Base-by-base conservation (phyloP, 2,329 filamentous ascomycete species). In the Diaporthe vaccinii region DNA sequence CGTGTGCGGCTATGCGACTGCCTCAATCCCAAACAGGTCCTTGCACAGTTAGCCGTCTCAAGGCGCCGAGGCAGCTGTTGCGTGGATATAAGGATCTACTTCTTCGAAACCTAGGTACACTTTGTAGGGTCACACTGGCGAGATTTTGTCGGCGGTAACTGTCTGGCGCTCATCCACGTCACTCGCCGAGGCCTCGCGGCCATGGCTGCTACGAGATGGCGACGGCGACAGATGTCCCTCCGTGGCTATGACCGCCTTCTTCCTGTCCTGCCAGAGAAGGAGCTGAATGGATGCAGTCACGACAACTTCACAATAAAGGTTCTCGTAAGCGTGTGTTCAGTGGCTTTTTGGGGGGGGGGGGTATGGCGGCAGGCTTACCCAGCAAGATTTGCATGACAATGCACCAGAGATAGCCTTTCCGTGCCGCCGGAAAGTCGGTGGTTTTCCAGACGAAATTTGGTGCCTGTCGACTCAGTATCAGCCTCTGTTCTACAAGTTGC, bases 391-490 rank as follows among this genome's bases (percentile, higher is more conserved):
- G 81, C 6, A 85, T 74, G 0, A 83, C 76, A 25, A 84, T 82
- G 1, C 79, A 82, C 81, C 81, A 85, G 0, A 80, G 77, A 71
- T 85, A 85, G 7, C 84, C 84, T 39, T 83, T 83, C 20, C 75
- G 78, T 0, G 84, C 84, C 1, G 79, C 80, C 0, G 84, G 84
- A 44, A 84, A 85, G 7, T 82, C 82, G 0, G 82, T 83, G 0
- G 84, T 85, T 70, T 85, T 85, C 84, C 84, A 85, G 2, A 85
- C 82, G 65, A 85, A 85, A 68, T 85, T 85, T 0, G 84, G 84
- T 3, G 82, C 82, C 80, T 82, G 28, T 34, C 7, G 2, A 53
- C 44, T 68, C 14, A 10, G 17, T 4, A 6, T 68, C 46, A 68
- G 62, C 31, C 12, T 25, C 31, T 36, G 8, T 5, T 20, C 1